A percentile compares a stretch with the other conserved stretches of the same genome.
Evolutionary conservation across 371 early-diverging fungal genomes (phyloP).

Genomic region (Batrachochytrium dendrobatidis): DNA sequence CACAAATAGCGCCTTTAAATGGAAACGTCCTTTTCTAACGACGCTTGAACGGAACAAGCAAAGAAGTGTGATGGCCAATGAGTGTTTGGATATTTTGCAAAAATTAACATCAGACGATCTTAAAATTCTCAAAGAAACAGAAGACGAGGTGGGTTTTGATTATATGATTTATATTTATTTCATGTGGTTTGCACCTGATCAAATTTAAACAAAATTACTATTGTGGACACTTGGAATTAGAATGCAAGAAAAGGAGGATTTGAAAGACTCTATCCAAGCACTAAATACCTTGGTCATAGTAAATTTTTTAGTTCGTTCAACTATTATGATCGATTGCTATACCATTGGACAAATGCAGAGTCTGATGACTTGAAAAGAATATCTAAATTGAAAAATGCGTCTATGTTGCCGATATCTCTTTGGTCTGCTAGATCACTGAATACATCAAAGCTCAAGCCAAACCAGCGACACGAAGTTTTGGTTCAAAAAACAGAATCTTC

Average conservation of each 20-base stretch:
- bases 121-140: slow-evolving; percentile 20
- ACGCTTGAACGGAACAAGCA: slow-evolving; percentile 17
- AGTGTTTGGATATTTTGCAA: slow-evolving; percentile 8
- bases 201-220: slow-evolving; percentile 6
- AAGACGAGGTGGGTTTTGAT: slow-evolving; percentile 43
- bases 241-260: too few species aligned
- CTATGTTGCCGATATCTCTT: too few species aligned
- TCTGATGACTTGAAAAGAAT: not conserved
- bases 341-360: slow-evolving; percentile 20
- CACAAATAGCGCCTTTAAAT: not conserved
- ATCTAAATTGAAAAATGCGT: too few species aligned
- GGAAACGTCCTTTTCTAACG: slow-evolving; percentile 8
- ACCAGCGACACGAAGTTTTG: too few species aligned
- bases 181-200: not conserved
- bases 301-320: slow-evolving; percentile 10
- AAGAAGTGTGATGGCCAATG: slow-evolving; percentile 2
- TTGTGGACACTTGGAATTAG: too few species aligned
- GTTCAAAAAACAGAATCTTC: too few species aligned
- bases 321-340: slow-evolving; percentile 25
- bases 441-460: too few species aligned
- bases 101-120: slow-evolving; percentile 25
- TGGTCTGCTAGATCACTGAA: too few species aligned
- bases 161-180: not conserved
- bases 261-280: slow-evolving; percentile 26
- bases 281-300: slow-evolving; percentile 4